phyloP scores from a whole-genome alignment of 192 early-diverging fungal species.

The Linnemannia elongata region DNA sequence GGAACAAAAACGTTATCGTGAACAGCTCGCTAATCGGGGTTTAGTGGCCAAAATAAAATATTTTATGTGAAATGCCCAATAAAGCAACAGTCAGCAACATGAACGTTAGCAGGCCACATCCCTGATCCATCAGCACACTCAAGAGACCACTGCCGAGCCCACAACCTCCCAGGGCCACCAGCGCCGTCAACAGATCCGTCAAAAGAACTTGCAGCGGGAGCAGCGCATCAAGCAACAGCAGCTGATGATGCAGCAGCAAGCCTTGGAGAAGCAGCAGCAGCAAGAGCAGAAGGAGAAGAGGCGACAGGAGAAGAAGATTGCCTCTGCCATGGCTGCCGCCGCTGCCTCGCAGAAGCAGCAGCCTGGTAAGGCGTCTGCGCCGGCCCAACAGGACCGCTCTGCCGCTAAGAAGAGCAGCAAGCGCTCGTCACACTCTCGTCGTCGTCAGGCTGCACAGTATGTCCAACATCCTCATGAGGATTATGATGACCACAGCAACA shows the following conservation, averaged over 20 bases:
- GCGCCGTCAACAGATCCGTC: conserved; percentile 13
- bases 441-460: not conserved
- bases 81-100: conserved; percentile 26
- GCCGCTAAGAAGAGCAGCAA: conserved; percentile 4
- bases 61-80: no score
- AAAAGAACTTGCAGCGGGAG: conserved; percentile 27
- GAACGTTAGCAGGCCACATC: conserved; percentile 19
- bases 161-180: not conserved
- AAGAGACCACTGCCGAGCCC: not conserved
- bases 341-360: conserved; percentile 6
- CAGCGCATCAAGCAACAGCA: conserved; percentile 26
- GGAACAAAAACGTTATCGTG: no score
- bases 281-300: conserved; percentile 19
- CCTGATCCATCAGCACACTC: conserved; percentile 46
- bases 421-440: conserved; percentile 8
- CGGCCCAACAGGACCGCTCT: not conserved
- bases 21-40: no score
- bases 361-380: not conserved
- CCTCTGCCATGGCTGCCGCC: not conserved
- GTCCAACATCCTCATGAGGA: not conserved
- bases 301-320: conserved; percentile 11
- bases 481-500: not conserved
- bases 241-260: conserved; percentile 7
- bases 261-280: conserved; percentile 12
- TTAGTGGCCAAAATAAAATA: no score